phyloP scores from a whole-genome alignment of 2,329 filamentous ascomycete genomes.

The Colletotrichum sp. region DNA sequence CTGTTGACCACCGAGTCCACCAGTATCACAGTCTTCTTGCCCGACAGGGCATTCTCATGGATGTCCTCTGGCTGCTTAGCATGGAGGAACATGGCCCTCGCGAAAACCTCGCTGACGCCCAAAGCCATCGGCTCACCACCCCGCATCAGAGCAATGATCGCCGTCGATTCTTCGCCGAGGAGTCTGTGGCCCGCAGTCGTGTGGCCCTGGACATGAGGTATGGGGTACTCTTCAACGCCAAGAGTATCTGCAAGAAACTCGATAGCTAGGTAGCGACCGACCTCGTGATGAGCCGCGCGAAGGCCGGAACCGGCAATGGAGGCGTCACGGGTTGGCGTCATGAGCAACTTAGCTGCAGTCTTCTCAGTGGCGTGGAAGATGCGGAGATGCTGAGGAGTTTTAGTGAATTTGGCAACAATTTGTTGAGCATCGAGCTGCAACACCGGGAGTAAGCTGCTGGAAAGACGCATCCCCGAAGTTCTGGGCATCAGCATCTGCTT shows the following conservation, averaged over 20 bases:
- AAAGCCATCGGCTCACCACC: slow-evolving; percentile 67
- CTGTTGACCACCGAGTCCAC: slow-evolving; percentile 68
- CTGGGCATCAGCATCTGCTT: slow-evolving; percentile 52
- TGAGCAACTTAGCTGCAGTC: slow-evolving; percentile 53
- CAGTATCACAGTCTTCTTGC: slow-evolving; percentile 48
- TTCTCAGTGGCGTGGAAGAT: slow-evolving; percentile 50
- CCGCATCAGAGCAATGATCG: slow-evolving; percentile 67
- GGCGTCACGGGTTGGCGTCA: slow-evolving; percentile 58
- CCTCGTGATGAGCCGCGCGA: slow-evolving; percentile 50
- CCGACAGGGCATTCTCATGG: slow-evolving; percentile 41
- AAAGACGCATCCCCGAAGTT: slow-evolving; percentile 43
- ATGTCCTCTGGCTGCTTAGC: slow-evolving; percentile 45
- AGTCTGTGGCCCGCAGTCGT: slow-evolving; percentile 50
- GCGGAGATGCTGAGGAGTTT: not conserved
- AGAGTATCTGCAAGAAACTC: slow-evolving; percentile 51
- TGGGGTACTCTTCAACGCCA: slow-evolving; percentile 52
- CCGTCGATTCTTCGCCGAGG: slow-evolving; percentile 43
- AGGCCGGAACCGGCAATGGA: slow-evolving; percentile 50
- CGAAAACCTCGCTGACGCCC: slow-evolving; percentile 60
- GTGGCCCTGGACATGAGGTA: slow-evolving; percentile 57
- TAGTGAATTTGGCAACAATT: slow-evolving; percentile 24
- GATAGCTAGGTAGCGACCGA: slow-evolving; percentile 59
- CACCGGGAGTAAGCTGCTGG: slow-evolving; percentile 45
- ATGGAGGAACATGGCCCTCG: slow-evolving; percentile 56
- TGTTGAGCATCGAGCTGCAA: slow-evolving; percentile 34